phyloP scores from a whole-genome alignment of 164 flowering plant species.

The Pachysandra terminalis region DNA sequence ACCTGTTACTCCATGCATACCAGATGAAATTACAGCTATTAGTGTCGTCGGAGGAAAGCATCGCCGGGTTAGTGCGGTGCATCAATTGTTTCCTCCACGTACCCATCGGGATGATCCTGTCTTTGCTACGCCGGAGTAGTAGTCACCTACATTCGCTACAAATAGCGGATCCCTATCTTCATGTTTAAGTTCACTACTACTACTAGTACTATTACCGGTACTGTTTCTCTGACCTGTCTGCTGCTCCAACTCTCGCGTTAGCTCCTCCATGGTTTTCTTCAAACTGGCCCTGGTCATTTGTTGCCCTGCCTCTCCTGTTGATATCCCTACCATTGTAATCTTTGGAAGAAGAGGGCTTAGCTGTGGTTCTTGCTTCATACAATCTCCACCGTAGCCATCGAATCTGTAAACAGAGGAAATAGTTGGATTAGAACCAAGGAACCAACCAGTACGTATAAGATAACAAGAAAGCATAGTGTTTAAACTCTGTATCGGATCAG shows the following conservation, averaged over 20 bases:
- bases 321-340: conserved; percentile 93
- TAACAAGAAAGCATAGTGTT: too few relatives aligned
- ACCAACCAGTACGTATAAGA: not conserved
- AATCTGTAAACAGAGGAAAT: conserved; percentile 15
- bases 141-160: conserved; percentile 89
- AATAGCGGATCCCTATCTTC: conserved; percentile 90
- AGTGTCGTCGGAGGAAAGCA: too few relatives aligned
- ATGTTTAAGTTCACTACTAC: conserved; percentile 15
- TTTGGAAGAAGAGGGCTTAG: conserved; percentile 71
- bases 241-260: conserved; percentile 72
- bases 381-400: conserved; percentile 15
- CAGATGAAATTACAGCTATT: conserved; percentile 4
- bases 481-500: too few relatives aligned
- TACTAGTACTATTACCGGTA: too few relatives aligned
- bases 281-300: conserved; percentile 66
- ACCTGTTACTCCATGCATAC: not conserved
- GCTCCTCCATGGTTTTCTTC: conserved; percentile 81
- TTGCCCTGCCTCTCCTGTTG: conserved; percentile 68
- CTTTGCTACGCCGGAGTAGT: conserved; percentile 43
- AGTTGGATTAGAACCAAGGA: not conserved
- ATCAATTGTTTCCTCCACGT: conserved; percentile 29
- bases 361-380: conserved; percentile 22
- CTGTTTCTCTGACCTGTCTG: conserved; percentile 36
- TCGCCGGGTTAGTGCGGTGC: not conserved
- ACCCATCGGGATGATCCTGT: conserved; percentile 52